Base-by-base conservation (phyloP, 352 stramenopile species). In the Phytophthora fragariae region DNA sequence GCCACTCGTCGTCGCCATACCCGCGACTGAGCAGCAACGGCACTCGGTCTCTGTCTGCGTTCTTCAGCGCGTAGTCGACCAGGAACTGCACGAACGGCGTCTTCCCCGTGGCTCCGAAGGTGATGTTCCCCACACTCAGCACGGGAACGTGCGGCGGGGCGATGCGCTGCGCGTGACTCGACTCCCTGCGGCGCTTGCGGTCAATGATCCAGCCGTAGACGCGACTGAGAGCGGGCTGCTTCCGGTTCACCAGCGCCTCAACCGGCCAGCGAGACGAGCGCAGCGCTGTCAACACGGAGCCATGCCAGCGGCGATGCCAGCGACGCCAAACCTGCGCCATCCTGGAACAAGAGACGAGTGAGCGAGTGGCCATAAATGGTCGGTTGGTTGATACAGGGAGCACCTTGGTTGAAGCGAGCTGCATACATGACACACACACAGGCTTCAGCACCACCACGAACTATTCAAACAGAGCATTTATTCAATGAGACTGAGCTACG, bases 21-120 rank as follows among this genome's bases (percentile, higher is more conserved):
- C 84, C 86, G 33, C 86, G 57, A 14, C 76, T 90, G 14, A 92
- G 70, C 21, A 92, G 70, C 82, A 92, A 72, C 5, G 81, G 81
- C 33, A 81, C 73, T 12, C 65, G 69, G 10, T 39, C 47, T 24
- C 57, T 31, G 1, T 0, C 27, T 24, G 12, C 49, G 50, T 55
- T 17, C n/a, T 39, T 58, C 12, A 85, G 59, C 11, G 56, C 62
- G 4, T 75, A 66, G 37, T 73, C 61, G 14, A 75, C 50, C 19
- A 93, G 73, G 27, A 84, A 82, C 53, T 86, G 59, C 27, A 86
- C 86, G 8, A 82, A 88, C 21, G 86, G 86, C 46, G 86, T 93
- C 74, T 93, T 93, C 58, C 86, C 86, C 4, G 86, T 93, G n/a
- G 81, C 86, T 2, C 86, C 86, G 46, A 91, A 92, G 2, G 86